phyloP scores from a whole-genome alignment of 495 filamentous ascomycete genomes.

The Hypoxylon rickii region DNA sequence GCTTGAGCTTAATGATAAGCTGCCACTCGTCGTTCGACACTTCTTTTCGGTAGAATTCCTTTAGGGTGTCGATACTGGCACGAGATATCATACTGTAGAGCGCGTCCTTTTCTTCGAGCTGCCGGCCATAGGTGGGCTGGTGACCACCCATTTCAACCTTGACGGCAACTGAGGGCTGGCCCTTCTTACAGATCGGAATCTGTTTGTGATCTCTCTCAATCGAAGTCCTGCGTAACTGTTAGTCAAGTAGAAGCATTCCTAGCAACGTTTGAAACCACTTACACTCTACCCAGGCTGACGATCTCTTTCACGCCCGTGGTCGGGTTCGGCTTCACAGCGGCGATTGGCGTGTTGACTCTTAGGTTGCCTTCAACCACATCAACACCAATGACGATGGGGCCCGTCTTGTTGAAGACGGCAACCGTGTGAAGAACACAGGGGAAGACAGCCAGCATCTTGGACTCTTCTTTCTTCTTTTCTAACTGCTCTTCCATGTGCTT shows the following conservation, averaged over 20 bases:
- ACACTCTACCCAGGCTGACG: slow-evolving; percentile 89
- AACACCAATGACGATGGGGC: slow-evolving; percentile 93
- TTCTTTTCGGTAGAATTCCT: slow-evolving; percentile 91
- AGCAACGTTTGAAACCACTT: slow-evolving; percentile 50
- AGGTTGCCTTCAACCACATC: slow-evolving; percentile 92
- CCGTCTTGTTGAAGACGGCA: slow-evolving; percentile 97
- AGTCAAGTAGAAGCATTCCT: slow-evolving; percentile 15
- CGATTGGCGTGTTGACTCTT: slow-evolving; percentile 83
- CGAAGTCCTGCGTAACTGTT: slow-evolving; percentile 64
- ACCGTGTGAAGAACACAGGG: slow-evolving; percentile 88
- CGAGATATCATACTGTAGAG: slow-evolving; percentile 88
- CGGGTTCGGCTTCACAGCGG: slow-evolving; percentile 78
- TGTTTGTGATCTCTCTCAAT: slow-evolving; percentile 99
- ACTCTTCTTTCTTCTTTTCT: slow-evolving; percentile 93
- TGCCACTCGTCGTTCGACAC: slow-evolving; percentile 94
- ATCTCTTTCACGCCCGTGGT: slow-evolving; percentile 82
- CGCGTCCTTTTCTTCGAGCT: slow-evolving; percentile 89
- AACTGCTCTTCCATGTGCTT: slow-evolving; percentile 85
- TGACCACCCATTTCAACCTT: slow-evolving; percentile 95
- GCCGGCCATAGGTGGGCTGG: slow-evolving; percentile 93
- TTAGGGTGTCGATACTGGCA: slow-evolving; percentile 88
- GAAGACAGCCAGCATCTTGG: slow-evolving; percentile 94
- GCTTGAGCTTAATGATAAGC: slow-evolving; percentile 90
- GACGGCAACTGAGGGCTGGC: slow-evolving; percentile 92
- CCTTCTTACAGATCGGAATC: slow-evolving; percentile 87